Conservation (phyloP, 2,329 filamentous ascomycete species). For the Curvularia lunata region DNA sequence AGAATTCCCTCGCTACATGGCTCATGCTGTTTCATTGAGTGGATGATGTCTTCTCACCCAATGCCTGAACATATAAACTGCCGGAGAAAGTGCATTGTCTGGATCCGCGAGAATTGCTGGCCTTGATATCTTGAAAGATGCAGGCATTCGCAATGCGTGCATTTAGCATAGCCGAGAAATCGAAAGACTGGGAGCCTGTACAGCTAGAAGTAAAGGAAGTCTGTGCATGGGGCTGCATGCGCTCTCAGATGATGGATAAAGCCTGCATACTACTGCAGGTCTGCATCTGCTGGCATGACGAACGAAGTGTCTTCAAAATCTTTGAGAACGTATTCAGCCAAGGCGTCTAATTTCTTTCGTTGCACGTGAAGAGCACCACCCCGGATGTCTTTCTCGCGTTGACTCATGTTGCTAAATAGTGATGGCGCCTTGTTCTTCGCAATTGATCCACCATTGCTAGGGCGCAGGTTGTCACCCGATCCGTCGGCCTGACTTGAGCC, state of each 20-base stretch:
- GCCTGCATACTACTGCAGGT: constrained; percentile 35
- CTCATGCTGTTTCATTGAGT: background rate
- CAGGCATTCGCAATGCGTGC: background rate
- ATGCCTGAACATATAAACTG: background rate
- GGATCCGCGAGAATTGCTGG: background rate
- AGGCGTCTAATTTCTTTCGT: constrained; percentile 55
- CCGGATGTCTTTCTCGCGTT: constrained; percentile 46
- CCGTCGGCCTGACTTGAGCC: constrained; percentile 16
- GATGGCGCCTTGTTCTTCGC: constrained; percentile 37
- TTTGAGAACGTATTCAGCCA: constrained; percentile 52
- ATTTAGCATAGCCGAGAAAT: background rate
- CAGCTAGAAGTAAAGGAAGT: background rate
- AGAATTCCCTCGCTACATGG: background rate
- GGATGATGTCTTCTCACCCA: background rate
- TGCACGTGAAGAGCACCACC: constrained; percentile 56
- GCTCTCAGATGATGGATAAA: background rate
- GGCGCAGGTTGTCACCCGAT: constrained; percentile 8
- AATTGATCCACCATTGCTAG: constrained; percentile 7
- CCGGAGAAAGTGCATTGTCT: background rate
- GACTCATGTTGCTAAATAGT: constrained; percentile 47
- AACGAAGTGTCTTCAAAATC: constrained; percentile 56
- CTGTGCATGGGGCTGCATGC: background rate
- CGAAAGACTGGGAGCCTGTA: background rate
- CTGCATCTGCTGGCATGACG: constrained; percentile 55
- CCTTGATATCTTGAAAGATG: background rate